A percentile compares a stretch with the other conserved stretches of the same genome.
These are phyloP conservation scores for Saccharum hybrid DNA, from an alignment of 202 grass and related monocot species.

Conservation along the genomic window DNA sequence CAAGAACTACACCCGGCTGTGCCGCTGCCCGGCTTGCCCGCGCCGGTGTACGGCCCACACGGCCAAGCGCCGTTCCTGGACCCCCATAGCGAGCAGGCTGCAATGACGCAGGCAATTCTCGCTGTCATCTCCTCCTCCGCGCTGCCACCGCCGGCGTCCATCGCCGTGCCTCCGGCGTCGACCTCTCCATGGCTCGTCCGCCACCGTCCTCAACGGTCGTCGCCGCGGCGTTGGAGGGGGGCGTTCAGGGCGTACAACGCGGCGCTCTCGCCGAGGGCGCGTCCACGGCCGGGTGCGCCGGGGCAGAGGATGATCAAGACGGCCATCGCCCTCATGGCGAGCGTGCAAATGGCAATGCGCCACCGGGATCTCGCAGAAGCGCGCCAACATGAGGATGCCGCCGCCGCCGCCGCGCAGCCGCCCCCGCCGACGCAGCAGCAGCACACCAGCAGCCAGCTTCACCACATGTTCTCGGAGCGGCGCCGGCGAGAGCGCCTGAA, in stretches of 20 bases:
- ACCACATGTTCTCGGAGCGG: conserved; percentile 91
- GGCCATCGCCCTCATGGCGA: conserved; percentile 51
- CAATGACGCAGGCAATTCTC: conserved; percentile 63
- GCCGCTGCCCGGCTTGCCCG: conserved; percentile 2
- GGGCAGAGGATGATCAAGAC: conserved; percentile 75
- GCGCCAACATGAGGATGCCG: background rate
- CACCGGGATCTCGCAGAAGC: conserved; percentile 17
- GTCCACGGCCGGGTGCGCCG: conserved; percentile 24
- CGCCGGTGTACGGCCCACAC: conserved; percentile 21
- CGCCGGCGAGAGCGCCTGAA: conserved; percentile 84
- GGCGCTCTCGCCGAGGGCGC: conserved; percentile 39
- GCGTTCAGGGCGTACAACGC: conserved; percentile 76
- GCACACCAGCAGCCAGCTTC: conserved; percentile 65
- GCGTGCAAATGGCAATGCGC: conserved; percentile 40
- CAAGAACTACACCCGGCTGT: background rate
- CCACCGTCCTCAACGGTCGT: too few relatives aligned
- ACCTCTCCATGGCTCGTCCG: too few relatives aligned
- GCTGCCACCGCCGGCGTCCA: conserved; percentile 8
- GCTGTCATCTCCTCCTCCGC: conserved; percentile 57
- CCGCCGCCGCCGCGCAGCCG: background rate
- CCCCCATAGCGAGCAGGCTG: conserved; percentile 26
- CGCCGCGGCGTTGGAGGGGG: background rate
- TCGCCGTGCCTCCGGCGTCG: background rate
- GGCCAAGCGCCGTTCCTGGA: conserved; percentile 41
- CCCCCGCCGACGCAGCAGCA: background rate